phyloP scores from a whole-genome alignment of 257 asterid species.

The Solanum pinnatisectum region DNA sequence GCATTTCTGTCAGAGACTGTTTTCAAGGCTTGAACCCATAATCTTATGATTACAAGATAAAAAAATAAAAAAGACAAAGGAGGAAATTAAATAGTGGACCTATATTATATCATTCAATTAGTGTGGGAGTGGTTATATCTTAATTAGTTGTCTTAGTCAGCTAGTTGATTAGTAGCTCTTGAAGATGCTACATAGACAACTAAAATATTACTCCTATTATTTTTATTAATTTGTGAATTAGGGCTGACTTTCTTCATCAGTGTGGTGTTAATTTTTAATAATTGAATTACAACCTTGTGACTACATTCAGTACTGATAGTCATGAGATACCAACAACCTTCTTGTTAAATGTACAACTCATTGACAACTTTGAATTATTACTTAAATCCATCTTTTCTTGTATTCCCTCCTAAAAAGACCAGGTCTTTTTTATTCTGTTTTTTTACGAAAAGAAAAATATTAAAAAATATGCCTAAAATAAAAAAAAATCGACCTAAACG shows the following conservation, averaged over 20 bases:
- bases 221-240: background rate
- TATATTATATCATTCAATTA: background rate
- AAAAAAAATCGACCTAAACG: background rate
- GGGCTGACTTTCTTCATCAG: background rate
- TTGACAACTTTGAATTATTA: background rate
- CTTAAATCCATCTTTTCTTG: background rate
- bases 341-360: background rate
- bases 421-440: background rate
- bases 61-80: background rate
- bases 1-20: fast-evolving
- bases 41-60: too few species aligned
- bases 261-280: background rate
- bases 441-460: background rate
- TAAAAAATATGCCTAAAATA: background rate
- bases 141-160: background rate
- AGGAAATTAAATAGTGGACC: background rate
- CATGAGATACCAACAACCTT: background rate
- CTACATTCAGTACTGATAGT: background rate
- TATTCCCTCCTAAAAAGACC: background rate
- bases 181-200: background rate
- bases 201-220: background rate
- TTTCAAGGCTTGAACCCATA: background rate
- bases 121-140: background rate
- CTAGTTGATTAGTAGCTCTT: background rate
- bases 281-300: background rate